Conservation (phyloP, 2,329 filamentous ascomycete genomes). For the Herpotrichia juniperi region DNA sequence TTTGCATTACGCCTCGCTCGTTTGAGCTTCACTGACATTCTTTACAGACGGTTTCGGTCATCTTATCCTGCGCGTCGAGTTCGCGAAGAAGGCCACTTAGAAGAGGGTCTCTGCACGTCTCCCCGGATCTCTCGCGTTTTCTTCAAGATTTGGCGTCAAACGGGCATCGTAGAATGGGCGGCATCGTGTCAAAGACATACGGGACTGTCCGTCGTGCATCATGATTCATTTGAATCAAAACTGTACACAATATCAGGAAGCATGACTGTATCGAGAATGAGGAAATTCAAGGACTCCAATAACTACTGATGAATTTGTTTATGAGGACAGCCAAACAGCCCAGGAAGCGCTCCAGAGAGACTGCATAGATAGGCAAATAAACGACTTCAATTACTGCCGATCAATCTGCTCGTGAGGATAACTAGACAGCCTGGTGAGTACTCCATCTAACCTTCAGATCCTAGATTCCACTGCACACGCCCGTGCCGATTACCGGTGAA, state of each 20-base stretch:
- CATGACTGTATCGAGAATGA: neutral
- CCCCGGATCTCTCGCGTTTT: neutral
- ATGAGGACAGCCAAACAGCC: neutral
- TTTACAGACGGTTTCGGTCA: conserved; percentile 73
- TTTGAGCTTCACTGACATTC: conserved; percentile 21
- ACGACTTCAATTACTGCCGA: neutral
- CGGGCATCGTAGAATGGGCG: neutral
- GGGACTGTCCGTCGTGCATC: neutral
- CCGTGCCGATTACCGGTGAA: conserved; percentile 22
- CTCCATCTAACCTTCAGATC: conserved; percentile 30
- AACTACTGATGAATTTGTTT: neutral
- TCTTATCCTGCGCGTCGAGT: conserved; percentile 85
- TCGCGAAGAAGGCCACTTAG: conserved; percentile 69
- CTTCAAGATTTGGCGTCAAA: neutral
- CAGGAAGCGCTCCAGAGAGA: too few species aligned
- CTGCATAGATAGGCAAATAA: neutral
- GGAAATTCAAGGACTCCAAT: neutral
- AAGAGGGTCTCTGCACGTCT: neutral
- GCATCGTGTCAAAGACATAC: neutral
- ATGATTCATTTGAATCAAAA: neutral
- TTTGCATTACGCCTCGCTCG: conserved; percentile 18
- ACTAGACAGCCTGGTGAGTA: neutral
- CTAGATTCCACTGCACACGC: conserved; percentile 43
- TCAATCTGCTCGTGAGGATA: neutral
- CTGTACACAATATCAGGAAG: neutral